Evolutionary conservation across 192 early-diverging fungal genomes (phyloP).

Genomic region (Diversispora epigaea): DNA sequence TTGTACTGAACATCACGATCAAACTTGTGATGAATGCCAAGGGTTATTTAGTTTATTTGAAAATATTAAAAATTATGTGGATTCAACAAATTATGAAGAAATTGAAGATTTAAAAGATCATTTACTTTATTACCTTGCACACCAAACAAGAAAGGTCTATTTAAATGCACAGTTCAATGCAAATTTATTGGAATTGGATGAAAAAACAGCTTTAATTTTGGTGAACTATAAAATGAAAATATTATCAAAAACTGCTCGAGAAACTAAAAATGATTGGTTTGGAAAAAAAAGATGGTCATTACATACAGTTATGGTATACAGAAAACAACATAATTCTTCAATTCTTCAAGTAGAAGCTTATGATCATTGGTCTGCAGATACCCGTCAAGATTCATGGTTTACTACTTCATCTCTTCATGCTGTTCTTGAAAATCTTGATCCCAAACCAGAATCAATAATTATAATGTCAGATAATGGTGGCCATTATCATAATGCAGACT

Average conservation of each 20-base stretch:
- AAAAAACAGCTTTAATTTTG: background rate
- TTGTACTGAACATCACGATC: background rate
- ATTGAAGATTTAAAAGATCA: background rate
- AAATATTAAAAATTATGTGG: background rate
- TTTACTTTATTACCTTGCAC: background rate
- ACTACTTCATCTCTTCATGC: background rate
- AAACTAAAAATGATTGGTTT: conserved; percentile 8
- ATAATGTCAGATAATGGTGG: too few species aligned
- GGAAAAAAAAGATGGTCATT: conserved; percentile 1
- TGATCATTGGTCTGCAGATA: conserved; percentile 4
- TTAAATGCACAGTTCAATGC: conserved; percentile 6
- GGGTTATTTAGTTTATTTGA: conserved; percentile 4
- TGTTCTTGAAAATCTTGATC: background rate
- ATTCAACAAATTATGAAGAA: background rate
- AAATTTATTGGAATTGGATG: background rate
- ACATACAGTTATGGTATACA: background rate
- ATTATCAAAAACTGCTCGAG: background rate
- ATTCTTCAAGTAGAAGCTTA: background rate
- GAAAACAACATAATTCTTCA: too few species aligned
- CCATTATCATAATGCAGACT: too few species aligned
- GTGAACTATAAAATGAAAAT: conserved; percentile 22
- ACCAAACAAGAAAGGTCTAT: background rate
- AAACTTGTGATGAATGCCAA: background rate
- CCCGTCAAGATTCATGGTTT: conserved; percentile 11
- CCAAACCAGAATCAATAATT: too few species aligned